Conservation (phyloP, 2,329 filamentous ascomycete genomes). For the Neopestalotiopsis sp. region DNA sequence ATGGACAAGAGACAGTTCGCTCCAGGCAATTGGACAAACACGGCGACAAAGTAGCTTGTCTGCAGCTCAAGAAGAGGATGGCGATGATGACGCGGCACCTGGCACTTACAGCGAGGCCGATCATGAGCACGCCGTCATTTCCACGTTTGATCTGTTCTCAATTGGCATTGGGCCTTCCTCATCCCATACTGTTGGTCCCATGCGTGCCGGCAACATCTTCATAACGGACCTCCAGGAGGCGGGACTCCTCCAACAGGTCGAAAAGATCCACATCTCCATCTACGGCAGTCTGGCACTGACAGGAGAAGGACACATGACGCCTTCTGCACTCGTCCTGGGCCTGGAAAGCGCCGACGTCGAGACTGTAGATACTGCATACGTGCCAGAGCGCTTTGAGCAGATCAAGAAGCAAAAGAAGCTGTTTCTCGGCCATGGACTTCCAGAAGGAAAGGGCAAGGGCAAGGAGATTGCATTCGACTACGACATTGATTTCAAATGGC, state of each 20-base stretch:
- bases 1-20: background rate
- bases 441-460: conserved; percentile 43
- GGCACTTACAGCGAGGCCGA: conserved; percentile 54
- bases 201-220: conserved; percentile 58
- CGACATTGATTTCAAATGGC: conserved; percentile 53
- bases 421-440: conserved; percentile 46
- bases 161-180: conserved; percentile 58
- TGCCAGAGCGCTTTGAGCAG: conserved; percentile 49
- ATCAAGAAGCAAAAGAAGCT: conserved; percentile 53
- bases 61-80: conserved; percentile 19
- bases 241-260: conserved; percentile 47
- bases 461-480: conserved; percentile 54
- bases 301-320: conserved; percentile 58
- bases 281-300: conserved; percentile 57
- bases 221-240: conserved; percentile 52
- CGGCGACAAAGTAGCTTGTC: conserved; percentile 24
- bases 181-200: conserved; percentile 56
- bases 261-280: conserved; percentile 52
- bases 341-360: conserved; percentile 55
- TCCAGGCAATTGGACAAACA: conserved; percentile 21
- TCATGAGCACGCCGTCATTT: conserved; percentile 57
- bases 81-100: conserved; percentile 37
- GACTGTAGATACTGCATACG: conserved; percentile 53
- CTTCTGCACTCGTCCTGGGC: conserved; percentile 53
- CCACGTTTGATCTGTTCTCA: conserved; percentile 56